Conservation (phyloP, 352 stramenopile genomes). For the Peronospora farinosa region DNA sequence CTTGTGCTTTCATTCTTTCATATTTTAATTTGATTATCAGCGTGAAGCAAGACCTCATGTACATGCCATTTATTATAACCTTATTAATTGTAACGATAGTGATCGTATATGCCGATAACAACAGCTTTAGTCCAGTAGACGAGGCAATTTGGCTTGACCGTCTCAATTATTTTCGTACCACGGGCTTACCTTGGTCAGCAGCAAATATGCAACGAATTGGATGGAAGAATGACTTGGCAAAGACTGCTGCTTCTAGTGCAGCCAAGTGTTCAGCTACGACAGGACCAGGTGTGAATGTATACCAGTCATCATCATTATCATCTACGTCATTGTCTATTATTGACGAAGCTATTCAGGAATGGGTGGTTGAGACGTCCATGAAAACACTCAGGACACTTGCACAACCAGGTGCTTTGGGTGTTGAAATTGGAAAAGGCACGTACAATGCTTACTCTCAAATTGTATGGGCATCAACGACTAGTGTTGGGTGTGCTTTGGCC, state of each 20-base stretch:
- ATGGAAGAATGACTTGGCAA: constrained; percentile 46
- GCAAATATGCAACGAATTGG: constrained; percentile 62
- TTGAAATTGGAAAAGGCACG: constrained; percentile 43
- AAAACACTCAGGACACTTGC: constrained; percentile 38
- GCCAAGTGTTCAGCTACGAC: constrained; percentile 33
- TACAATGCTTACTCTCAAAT: constrained; percentile 79
- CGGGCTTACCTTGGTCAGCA: constrained; percentile 54
- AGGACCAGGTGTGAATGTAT: constrained; percentile 40
- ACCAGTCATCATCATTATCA: constrained; percentile 25
- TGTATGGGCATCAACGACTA: constrained; percentile 53
- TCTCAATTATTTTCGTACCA: constrained; percentile 75
- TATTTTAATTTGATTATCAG: no score
- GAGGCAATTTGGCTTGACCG: constrained; percentile 67
- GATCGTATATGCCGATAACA: constrained; percentile 7
- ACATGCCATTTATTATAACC: no score
- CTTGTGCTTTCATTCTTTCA: no score
- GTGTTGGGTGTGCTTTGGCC: constrained; percentile 53
- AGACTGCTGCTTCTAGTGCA: constrained; percentile 33
- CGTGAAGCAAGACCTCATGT: no score
- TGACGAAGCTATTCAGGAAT: constrained; percentile 51
- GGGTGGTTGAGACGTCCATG: constrained; percentile 51
- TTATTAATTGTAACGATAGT: constrained; percentile 8
- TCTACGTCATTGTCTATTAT: constrained; percentile 27
- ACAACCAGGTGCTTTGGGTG: constrained; percentile 36
- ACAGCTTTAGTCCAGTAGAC: constrained; percentile 30